Percentiles rank a stretch among this genome's conserved stretches.
These are phyloP conservation scores for Botrytis squamosa DNA, from an alignment of 2,329 filamentous ascomycete genomes.

Conservation along the genomic window DNA sequence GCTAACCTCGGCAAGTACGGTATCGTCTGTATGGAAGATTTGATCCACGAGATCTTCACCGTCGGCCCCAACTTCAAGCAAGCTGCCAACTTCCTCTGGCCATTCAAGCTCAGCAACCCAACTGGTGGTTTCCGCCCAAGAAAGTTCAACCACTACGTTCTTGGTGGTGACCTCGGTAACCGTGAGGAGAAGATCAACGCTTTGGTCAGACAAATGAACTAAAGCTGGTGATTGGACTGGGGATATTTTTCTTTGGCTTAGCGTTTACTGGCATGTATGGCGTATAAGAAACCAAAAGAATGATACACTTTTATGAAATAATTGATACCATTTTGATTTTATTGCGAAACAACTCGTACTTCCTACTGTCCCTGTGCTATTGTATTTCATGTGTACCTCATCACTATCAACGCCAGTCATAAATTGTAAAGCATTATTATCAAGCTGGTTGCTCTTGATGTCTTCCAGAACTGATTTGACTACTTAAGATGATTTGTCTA, in stretches of 20 bases:
- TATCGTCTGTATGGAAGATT: constrained; percentile 98
- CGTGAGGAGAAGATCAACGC: constrained; percentile 69
- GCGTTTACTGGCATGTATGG: constrained; percentile 29
- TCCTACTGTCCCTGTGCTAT: background rate
- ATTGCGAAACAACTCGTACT: background rate
- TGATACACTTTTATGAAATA: constrained; percentile 18
- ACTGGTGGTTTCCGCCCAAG: constrained; percentile 91
- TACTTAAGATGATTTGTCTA: background rate
- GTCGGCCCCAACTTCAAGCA: constrained; percentile 99
- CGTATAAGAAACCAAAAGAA: constrained; percentile 32
- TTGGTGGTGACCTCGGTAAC: constrained; percentile 96
- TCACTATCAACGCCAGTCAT: accelerated
- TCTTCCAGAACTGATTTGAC: background rate
- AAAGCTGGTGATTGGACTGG: constrained; percentile 19
- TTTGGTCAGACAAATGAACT: constrained; percentile 28
- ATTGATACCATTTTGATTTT: constrained; percentile 20
- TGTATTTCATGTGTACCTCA: background rate
- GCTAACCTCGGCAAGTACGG: constrained; percentile 95
- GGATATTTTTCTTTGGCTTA: constrained; percentile 27
- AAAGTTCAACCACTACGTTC: constrained; percentile 63
- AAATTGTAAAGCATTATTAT: background rate
- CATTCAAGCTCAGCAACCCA: constrained; percentile 99
- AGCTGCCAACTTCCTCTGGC: constrained; percentile 98
- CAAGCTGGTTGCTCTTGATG: background rate
- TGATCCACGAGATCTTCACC: constrained; percentile 98